Evolutionary conservation across 768 basidiomycete species (phyloP).

Genomic region (Hygrocybe coccinea): DNA sequence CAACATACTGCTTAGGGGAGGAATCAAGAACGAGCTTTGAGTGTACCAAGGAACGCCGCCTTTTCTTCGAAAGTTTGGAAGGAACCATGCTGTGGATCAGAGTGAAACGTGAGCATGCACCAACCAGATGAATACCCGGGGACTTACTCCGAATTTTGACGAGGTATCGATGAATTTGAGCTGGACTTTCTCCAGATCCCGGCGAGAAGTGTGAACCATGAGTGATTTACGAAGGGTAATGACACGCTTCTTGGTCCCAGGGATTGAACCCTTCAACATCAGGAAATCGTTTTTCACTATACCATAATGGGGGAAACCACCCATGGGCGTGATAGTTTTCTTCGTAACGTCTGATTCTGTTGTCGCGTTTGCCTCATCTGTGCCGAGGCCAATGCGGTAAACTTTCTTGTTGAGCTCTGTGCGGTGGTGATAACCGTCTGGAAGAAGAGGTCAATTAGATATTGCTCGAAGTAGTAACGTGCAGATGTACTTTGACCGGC

Average conservation of each 20-base stretch:
- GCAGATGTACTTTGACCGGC: slow-evolving; percentile 90
- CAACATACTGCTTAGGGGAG: slow-evolving; percentile 33
- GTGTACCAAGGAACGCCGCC: slow-evolving; percentile 86
- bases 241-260: slow-evolving; percentile 97
- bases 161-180: slow-evolving; percentile 99
- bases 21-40: slow-evolving; percentile 74
- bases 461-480: background rate
- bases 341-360: slow-evolving; percentile 93
- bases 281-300: slow-evolving; percentile 98
- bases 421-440: slow-evolving; percentile 93
- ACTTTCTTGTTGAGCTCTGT: slow-evolving; percentile 99
- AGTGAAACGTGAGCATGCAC: slow-evolving; percentile 2
- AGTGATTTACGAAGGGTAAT: slow-evolving; percentile 96
- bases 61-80: slow-evolving; percentile 99
- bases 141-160: slow-evolving; percentile 89
- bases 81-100: slow-evolving; percentile 67
- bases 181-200: slow-evolving; percentile 95
- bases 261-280: slow-evolving; percentile 92
- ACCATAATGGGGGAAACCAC: slow-evolving; percentile 99
- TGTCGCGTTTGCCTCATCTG: slow-evolving; percentile 78
- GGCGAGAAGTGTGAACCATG: slow-evolving; percentile 92
- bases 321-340: slow-evolving; percentile 93
- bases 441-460: slow-evolving; percentile 8
- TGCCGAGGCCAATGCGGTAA: slow-evolving; percentile 84
- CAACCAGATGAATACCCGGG: background rate